Evolutionary conservation across 2,329 filamentous ascomycete genomes (phyloP).

Genomic region (Cephalotrichum gorgonifer): DNA sequence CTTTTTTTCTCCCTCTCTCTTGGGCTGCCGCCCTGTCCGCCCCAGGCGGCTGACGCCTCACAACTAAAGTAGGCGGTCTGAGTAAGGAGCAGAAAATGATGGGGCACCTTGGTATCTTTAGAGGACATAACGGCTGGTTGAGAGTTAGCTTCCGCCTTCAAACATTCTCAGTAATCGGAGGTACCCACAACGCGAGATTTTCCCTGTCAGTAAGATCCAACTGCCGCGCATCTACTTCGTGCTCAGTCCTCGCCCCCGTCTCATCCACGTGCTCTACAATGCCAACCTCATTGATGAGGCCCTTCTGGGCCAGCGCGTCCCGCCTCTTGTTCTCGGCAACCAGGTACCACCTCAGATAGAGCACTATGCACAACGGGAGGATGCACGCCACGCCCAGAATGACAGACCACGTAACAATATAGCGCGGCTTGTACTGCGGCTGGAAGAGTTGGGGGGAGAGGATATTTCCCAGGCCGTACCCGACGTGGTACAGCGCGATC

Average conservation of each 20-base stretch:
- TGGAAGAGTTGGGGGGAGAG: slow-evolving; percentile 26
- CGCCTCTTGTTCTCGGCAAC: background rate
- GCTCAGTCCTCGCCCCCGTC: background rate
- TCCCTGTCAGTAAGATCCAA: background rate
- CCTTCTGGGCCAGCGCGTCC: background rate
- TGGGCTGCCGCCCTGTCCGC: too few relatives aligned
- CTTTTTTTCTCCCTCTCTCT: too few relatives aligned
- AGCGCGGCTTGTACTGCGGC: slow-evolving; percentile 12
- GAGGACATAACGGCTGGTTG: background rate
- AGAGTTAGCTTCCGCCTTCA: background rate
- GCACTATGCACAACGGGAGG: background rate
- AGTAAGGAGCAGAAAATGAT: too few relatives aligned
- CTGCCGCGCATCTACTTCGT: background rate
- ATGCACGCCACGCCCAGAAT: slow-evolving; percentile 12
- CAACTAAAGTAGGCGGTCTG: too few relatives aligned
- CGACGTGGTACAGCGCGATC: slow-evolving; percentile 26
- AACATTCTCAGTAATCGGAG: background rate
- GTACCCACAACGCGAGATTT: background rate
- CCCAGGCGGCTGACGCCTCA: too few relatives aligned
- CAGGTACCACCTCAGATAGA: background rate
- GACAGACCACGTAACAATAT: slow-evolving; percentile 15
- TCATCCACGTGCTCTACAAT: background rate
- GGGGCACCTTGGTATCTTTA: background rate
- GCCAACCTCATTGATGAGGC: background rate
- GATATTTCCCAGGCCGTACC: slow-evolving; percentile 22